These are phyloP conservation scores for Aspergillus diversus DNA, from an alignment of 495 filamentous ascomycete genomes.

Conservation along the genomic window DNA sequence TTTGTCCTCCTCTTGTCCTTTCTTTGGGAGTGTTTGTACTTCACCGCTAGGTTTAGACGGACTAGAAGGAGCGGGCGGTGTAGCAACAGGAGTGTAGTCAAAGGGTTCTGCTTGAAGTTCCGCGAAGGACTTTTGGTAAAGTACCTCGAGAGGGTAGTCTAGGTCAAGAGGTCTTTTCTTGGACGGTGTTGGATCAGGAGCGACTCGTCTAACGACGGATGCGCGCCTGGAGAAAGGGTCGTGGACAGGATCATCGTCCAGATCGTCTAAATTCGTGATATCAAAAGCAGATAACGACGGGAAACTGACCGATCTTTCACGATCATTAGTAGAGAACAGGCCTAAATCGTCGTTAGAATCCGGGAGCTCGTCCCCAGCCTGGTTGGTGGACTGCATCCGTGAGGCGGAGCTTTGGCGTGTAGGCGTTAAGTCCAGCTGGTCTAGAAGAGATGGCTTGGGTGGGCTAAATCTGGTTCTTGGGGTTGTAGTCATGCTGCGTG, in stretches of 20 bases:
- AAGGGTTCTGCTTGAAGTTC: conserved; percentile 52
- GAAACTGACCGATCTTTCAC: conserved; percentile 31
- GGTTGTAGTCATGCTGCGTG: conserved; percentile 43
- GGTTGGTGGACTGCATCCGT: conserved; percentile 31
- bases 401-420: conserved; percentile 40
- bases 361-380: conserved; percentile 22
- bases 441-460: conserved; percentile 48
- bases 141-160: conserved; percentile 47
- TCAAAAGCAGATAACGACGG: conserved; percentile 41
- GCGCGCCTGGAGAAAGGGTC: conserved; percentile 38
- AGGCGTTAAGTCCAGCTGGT: conserved; percentile 46
- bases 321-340: conserved; percentile 28
- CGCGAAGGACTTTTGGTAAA: conserved; percentile 45
- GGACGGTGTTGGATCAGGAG: conserved; percentile 22
- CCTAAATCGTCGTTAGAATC: conserved; percentile 33
- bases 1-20: conserved; percentile 27
- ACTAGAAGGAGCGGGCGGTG: conserved; percentile 7
- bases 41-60: conserved; percentile 5
- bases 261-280: conserved; percentile 38
- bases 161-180: conserved; percentile 43
- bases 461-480: conserved; percentile 50
- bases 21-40: conserved; percentile 17
- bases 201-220: conserved; percentile 26
- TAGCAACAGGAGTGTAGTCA: conserved; percentile 37
- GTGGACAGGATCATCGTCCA: conserved; percentile 39